Base-by-base conservation (phyloP, 2,329 filamentous ascomycete species). In the Verticillium klebahnii region DNA sequence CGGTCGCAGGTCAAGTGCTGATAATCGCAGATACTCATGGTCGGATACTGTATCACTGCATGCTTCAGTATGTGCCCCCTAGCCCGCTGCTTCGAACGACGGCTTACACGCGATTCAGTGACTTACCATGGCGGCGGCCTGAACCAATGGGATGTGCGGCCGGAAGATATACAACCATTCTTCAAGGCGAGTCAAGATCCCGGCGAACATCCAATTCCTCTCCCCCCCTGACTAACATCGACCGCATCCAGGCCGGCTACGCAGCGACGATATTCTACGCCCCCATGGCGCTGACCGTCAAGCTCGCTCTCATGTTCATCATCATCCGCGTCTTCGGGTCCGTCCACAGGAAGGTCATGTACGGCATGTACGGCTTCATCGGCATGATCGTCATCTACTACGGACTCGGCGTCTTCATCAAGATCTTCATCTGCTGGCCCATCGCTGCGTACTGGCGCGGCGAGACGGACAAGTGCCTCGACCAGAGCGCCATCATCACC, bases 261-360 rank as follows among this genome's bases (percentile, higher is more conserved):
- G 75, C 75, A 11, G 76, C 75, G 5, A 78, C 77, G 23, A 72
- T 80, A 60, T 74, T 80, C 65, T 80, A 80, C 65, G 75, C 76
- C 0, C 78, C 78, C 17, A 79, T 77, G 67, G 75, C 78, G 15
- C 71, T 75, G 55, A 68, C 74, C 9, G 77, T 77, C n/a, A 62
- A 75, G 45, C 74, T 78, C n/a, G 68, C 72, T 19, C 73, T 80
- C 3, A 72, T 80, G 3, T 70, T 76, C 64, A 78, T 80, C 60
- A 77, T 79, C 61, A 72, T 72, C 7, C 71, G 78, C 17, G 76
- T 80, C 8, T 80, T 80, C 65, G 73, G 72, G 8, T 67, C 72
- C 0, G 70, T 75, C 3, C 75, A 78, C 62, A 73, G 70, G 40
- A 77, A 77, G 66, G 73, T 72, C 5, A 68, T 75, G 5, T 69